Evolutionary conservation across 1,139 yeast species (phyloP).

Genomic region (Suhomyces terraborum): DNA sequence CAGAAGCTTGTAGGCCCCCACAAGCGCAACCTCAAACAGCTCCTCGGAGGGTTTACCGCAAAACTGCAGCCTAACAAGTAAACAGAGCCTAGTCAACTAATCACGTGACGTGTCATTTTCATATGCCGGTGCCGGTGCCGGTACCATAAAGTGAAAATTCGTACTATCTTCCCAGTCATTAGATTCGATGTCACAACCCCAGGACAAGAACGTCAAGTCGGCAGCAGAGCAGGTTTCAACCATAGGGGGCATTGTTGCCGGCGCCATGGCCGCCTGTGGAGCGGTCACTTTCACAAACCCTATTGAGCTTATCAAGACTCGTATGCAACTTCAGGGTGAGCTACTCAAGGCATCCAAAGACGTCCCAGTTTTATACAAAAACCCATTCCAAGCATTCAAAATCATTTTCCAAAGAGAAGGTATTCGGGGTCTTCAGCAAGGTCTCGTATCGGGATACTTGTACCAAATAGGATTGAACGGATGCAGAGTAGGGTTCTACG

Average conservation of each 20-base stretch:
- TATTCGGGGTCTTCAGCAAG: constrained; percentile 83
- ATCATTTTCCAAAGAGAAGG: constrained; percentile 85
- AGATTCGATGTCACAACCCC: constrained; percentile 13
- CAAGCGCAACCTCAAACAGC: too few relatives aligned
- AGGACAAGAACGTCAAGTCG: constrained; percentile 12
- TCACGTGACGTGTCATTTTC: neutral
- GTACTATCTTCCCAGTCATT: too few relatives aligned
- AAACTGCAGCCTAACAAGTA: too few relatives aligned
- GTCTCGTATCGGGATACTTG: constrained; percentile 76
- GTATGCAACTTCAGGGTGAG: constrained; percentile 98
- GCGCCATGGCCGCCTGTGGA: constrained; percentile 95
- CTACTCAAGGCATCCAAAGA: constrained; percentile 53
- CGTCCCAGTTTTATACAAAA: constrained; percentile 63
- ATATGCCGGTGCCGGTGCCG: constrained; percentile 3
- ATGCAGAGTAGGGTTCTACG: constrained; percentile 90
- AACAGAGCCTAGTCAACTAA: too few relatives aligned
- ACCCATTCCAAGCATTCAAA: constrained; percentile 81
- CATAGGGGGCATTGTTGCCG: constrained; percentile 85
- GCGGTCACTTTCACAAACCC: constrained; percentile 98
- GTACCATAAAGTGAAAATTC: too few relatives aligned
- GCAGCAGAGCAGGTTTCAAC: constrained; percentile 61
- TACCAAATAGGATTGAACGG: constrained; percentile 93
- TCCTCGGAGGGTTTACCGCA: too few relatives aligned
- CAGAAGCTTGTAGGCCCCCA: too few relatives aligned
- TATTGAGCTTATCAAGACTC: constrained; percentile 86